Conservation (phyloP, 441 rosid species). For the Eugenia klotzschiana region DNA sequence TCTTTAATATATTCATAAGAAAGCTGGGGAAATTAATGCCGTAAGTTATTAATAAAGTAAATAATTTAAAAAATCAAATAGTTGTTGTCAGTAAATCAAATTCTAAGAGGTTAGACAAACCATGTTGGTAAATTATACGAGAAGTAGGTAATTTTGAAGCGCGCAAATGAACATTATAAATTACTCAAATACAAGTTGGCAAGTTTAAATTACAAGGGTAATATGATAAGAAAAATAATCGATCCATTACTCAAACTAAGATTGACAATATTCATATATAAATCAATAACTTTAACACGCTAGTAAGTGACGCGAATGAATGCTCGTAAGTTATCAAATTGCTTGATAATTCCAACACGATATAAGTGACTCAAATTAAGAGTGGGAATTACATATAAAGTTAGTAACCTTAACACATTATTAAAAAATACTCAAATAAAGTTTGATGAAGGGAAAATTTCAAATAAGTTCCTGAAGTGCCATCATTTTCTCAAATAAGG, state of each 20-base stretch:
- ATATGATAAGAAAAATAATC: not conserved
- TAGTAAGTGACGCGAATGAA: not conserved
- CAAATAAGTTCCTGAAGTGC: too few relatives aligned
- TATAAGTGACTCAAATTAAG: not conserved
- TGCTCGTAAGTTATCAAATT: not conserved
- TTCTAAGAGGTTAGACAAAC: not conserved
- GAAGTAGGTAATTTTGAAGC: not conserved
- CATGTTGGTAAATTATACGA: not conserved
- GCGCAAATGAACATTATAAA: not conserved
- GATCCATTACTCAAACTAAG: not conserved
- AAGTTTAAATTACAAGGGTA: not conserved
- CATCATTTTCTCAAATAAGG: too few relatives aligned
- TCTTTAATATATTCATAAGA: not conserved
- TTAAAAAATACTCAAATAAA: not conserved
- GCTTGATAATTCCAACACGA: not conserved
- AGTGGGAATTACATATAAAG: not conserved
- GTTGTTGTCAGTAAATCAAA: not conserved
- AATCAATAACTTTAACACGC: not conserved
- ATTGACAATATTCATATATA: not conserved
- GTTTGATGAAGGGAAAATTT: too few relatives aligned
- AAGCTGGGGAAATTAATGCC: not conserved
- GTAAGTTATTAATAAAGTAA: not conserved
- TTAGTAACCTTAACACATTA: not conserved
- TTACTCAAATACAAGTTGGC: not conserved
- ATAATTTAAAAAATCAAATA: not conserved